Conservation (phyloP, 2,329 filamentous ascomycete genomes). For the Penicillium sp. region DNA sequence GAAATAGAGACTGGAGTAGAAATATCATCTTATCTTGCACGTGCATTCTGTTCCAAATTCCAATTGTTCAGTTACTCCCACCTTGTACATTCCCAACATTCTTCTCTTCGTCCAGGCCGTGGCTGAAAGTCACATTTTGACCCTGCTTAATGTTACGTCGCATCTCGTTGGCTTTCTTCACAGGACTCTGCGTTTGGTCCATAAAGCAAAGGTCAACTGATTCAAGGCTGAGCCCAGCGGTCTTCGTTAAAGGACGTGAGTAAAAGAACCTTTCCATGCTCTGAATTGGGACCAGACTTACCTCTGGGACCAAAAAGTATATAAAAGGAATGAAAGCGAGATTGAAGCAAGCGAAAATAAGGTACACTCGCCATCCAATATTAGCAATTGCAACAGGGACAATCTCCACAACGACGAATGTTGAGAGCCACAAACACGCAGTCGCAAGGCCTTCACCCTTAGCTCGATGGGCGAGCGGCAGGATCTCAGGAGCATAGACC, state of each 20-base stretch:
- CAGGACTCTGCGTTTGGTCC: conserved; percentile 21
- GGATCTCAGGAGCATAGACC: conserved; percentile 18
- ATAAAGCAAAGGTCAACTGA: too few relatives aligned
- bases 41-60: too few relatives aligned
- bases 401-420: conserved; percentile 52
- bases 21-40: too few relatives aligned
- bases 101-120: too few relatives aligned
- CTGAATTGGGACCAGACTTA: too few relatives aligned
- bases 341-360: conserved; percentile 74
- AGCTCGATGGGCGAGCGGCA: conserved; percentile 16
- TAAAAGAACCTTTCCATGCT: too few relatives aligned
- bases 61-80: too few relatives aligned
- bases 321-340: conserved; percentile 64
- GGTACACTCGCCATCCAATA: conserved; percentile 62
- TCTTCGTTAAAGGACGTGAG: too few relatives aligned
- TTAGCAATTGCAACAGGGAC: conserved; percentile 57
- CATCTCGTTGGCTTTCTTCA: conserved; percentile 9
- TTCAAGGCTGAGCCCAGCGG: conserved; percentile 67
- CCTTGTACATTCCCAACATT: too few relatives aligned
- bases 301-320: conserved; percentile 63
- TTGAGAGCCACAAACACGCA: conserved; percentile 52
- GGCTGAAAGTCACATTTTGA: conserved; percentile 5
- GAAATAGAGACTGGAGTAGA: too few relatives aligned
- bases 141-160: conserved; percentile 3
- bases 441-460: conserved; percentile 16